phyloP scores from a whole-genome alignment of 352 stramenopile genomes.

The Pythium grandisporangium region DNA sequence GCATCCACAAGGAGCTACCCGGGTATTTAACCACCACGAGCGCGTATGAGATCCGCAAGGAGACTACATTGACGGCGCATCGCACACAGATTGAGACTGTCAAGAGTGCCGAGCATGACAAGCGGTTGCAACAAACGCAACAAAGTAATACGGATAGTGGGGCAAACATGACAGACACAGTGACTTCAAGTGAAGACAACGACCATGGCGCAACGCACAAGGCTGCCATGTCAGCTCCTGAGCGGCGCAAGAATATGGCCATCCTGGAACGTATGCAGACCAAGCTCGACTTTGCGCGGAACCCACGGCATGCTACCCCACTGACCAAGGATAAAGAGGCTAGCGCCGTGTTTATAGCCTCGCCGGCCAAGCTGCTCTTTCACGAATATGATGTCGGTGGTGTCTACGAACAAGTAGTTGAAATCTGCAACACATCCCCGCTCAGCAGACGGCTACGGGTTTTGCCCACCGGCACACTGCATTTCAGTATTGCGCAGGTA shows the following conservation, averaged over 20 bases:
- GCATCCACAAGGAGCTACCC: slow-evolving; percentile 14
- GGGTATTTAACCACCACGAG: slow-evolving; percentile 53
- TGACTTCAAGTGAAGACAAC: background rate
- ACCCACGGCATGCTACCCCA: slow-evolving; percentile 30
- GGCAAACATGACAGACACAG: too few relatives aligned
- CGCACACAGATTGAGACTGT: slow-evolving; percentile 29
- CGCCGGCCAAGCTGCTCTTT: slow-evolving; percentile 50
- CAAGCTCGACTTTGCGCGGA: slow-evolving; percentile 65
- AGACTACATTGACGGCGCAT: slow-evolving; percentile 35
- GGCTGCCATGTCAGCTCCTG: slow-evolving; percentile 30
- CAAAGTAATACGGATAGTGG: too few relatives aligned
- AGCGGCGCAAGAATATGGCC: slow-evolving; percentile 48
- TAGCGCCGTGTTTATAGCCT: slow-evolving; percentile 43
- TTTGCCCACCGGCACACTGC: slow-evolving; percentile 48
- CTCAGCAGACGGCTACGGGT: slow-evolving; percentile 50
- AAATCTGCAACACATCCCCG: slow-evolving; percentile 45
- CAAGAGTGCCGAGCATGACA: slow-evolving; percentile 12
- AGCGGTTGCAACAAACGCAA: too few relatives aligned
- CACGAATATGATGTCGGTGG: slow-evolving; percentile 60
- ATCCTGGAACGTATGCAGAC: slow-evolving; percentile 74
- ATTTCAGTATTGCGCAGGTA: slow-evolving; percentile 51
- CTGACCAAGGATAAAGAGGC: background rate
- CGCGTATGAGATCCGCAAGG: slow-evolving; percentile 30
- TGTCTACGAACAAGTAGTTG: slow-evolving; percentile 68
- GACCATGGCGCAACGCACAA: background rate